Percentiles rank a stretch among this genome's conserved stretches.
Conservation (phyloP, 169 alveolate species). For the Toxoplasma gondii region DNA sequence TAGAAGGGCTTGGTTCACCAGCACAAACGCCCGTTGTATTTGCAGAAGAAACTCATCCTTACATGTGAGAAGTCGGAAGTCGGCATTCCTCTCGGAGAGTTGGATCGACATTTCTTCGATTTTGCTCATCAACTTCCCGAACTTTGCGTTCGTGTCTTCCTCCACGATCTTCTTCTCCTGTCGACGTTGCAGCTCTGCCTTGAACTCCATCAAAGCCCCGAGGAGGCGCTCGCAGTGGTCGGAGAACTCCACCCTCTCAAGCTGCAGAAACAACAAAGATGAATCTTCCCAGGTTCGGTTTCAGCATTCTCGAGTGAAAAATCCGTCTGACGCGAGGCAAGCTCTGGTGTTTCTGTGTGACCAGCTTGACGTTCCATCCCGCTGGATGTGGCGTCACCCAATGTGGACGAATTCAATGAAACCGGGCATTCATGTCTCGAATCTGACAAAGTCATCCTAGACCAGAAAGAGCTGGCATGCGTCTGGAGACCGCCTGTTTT, state of each 20-base stretch:
- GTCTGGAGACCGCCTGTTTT: too few relatives aligned
- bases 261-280: slow-evolving; percentile 26
- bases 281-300: too few relatives aligned
- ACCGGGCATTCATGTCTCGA: too few relatives aligned
- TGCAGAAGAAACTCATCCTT: background rate
- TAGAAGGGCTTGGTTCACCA: too few relatives aligned
- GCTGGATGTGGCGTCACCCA: background rate
- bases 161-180: slow-evolving; percentile 71
- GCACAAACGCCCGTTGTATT: too few relatives aligned
- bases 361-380: background rate
- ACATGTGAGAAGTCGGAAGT: slow-evolving; percentile 76
- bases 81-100: slow-evolving; percentile 73
- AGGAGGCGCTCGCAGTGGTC: slow-evolving; percentile 77
- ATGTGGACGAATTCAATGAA: too few relatives aligned
- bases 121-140: slow-evolving; percentile 78
- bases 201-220: slow-evolving; percentile 73
- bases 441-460: too few relatives aligned
- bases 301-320: too few relatives aligned
- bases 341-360: background rate
- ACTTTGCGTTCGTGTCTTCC: slow-evolving; percentile 77
- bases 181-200: slow-evolving; percentile 70
- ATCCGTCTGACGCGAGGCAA: background rate
- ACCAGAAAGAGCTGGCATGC: too few relatives aligned
- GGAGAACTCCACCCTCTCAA: slow-evolving; percentile 78
- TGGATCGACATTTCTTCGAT: slow-evolving; percentile 78